Evolutionary conservation across 148 eudicot genomes (phyloP).

Genomic region (Linanthus parryae): DNA sequence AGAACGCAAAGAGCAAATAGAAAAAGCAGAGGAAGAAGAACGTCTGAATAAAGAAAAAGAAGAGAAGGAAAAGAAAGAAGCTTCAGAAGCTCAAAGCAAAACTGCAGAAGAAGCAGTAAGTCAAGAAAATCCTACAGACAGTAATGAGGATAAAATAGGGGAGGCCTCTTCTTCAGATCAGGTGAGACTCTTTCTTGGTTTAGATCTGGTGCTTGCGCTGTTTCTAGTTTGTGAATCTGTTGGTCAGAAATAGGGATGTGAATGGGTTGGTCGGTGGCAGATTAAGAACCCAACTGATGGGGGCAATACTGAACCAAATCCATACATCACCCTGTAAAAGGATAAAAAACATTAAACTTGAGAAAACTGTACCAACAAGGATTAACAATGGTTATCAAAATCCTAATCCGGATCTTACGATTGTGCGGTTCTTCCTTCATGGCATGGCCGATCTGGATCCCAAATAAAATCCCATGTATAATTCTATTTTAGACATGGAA

Average conservation of each 20-base stretch:
- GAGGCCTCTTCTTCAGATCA: slow-evolving; percentile 32
- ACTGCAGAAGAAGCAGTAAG: slow-evolving; percentile 27
- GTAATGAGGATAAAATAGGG: slow-evolving; percentile 35
- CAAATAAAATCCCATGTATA: too few species aligned
- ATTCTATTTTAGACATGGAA: too few species aligned
- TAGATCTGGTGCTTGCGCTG: neutral
- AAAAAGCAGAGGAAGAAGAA: slow-evolving; percentile 86
- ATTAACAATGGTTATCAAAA: too few species aligned
- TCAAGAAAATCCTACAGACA: slow-evolving; percentile 23
- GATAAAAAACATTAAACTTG: too few species aligned
- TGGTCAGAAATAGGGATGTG: neutral
- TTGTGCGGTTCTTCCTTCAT: too few species aligned
- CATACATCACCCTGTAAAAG: too few species aligned
- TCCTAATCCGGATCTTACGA: too few species aligned
- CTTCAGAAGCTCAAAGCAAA: slow-evolving; percentile 32
- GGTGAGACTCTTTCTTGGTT: slow-evolving; percentile 27
- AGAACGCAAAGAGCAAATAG: slow-evolving; percentile 83
- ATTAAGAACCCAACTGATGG: too few species aligned
- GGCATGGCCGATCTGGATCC: too few species aligned
- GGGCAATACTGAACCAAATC: too few species aligned
- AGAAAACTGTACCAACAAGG: too few species aligned
- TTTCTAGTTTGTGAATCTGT: neutral
- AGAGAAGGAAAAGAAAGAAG: slow-evolving; percentile 62
- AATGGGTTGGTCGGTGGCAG: too few species aligned
- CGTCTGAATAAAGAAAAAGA: slow-evolving; percentile 73